Evolutionary conservation across 2,329 filamentous ascomycete genomes (phyloP), one percentile per base, ranked within the genome.

Genomic region (Cladosporium colombiae): DNA sequence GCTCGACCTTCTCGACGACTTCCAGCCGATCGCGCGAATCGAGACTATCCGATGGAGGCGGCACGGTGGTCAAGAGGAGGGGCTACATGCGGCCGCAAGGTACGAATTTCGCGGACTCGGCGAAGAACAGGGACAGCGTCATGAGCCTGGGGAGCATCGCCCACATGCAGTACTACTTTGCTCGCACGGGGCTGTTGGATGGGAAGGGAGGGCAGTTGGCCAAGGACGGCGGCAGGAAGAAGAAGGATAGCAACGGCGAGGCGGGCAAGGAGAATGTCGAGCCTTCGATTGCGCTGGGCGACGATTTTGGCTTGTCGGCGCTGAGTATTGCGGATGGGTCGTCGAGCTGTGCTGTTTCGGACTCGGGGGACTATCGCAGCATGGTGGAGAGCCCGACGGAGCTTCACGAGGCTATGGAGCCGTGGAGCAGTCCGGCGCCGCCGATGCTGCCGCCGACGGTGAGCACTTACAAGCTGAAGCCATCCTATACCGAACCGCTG

Each of bases 161-260:
- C 65, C 95, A 99, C 81, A 83, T 99, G 74, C 95, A 99, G 79
- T 97, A 98, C 80, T 99, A 98, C 80, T 99, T 99, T 81, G 94
- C 95, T 40, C 86, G 95, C 67, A 99, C 95, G 0, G 95, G 95
- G 6, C 81, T 99, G 69, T 81, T 99, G 60, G 95, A 99, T 75
- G 93, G 94, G 65, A 97, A 97, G 77, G 94, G 93, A 40, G 95
- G 88, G 63, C 91, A 96, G 77, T 81, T 96, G 66, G 89, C 91
- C 25, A 90, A 90, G 73, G 90, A 89, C 76, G 89, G 86, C 74
- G 85, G 88, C 70, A 83, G 68, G 66, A 72, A 63, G 35, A 62
- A 62, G 35, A 44, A 64, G 50, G 35, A 49, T 5, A 69, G 68
- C 37, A 60, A 50, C 8, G 49, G 59, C 0, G 59, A 61, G 21